A percentile compares a stretch with the other conserved stretches of the same genome.
phyloP scores from a whole-genome alignment of 2,329 filamentous ascomycete species.

The Neofusicoccum sp. region DNA sequence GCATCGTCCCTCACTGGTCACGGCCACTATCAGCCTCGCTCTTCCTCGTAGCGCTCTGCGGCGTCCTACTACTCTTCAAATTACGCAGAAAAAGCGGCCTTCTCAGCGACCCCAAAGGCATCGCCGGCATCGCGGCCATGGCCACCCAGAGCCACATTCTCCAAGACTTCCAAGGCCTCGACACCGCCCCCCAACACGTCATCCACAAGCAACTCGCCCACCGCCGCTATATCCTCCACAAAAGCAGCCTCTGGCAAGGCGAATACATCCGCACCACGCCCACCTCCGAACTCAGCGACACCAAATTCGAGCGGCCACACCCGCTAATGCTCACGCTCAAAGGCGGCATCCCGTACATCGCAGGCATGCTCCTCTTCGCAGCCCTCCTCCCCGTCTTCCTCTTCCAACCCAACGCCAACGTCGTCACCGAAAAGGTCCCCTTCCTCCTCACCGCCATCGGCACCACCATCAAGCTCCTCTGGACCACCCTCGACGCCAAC shows the following conservation, averaged over 20 bases:
- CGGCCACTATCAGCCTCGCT: constrained; percentile 59
- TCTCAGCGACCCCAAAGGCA: constrained; percentile 66
- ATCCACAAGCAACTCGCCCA: constrained; percentile 68
- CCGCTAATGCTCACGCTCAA: constrained; percentile 65
- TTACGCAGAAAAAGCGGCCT: constrained; percentile 65
- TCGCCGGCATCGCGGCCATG: constrained; percentile 73
- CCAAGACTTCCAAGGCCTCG: constrained; percentile 71
- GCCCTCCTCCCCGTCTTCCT: constrained; percentile 61
- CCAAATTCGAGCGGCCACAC: constrained; percentile 52
- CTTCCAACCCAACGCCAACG: constrained; percentile 54
- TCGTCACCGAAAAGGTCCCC: constrained; percentile 60
- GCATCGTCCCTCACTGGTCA: constrained; percentile 59
- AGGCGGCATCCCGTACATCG: constrained; percentile 61
- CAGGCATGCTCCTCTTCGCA: constrained; percentile 56
- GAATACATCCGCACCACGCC: constrained; percentile 47
- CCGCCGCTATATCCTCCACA: constrained; percentile 66
- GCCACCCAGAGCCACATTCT: constrained; percentile 71
- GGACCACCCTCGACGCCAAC: constrained; percentile 66
- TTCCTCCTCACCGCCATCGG: constrained; percentile 66
- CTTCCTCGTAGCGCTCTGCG: constrained; percentile 57
- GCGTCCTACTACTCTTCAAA: constrained; percentile 58
- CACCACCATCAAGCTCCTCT: constrained; percentile 65
- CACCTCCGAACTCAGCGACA: constrained; percentile 50
- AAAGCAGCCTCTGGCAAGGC: constrained; percentile 68
- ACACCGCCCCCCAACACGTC: constrained; percentile 62